phyloP scores from a whole-genome alignment of 2,329 filamentous ascomycete genomes.

The Rhinocladiella mackenziei region DNA sequence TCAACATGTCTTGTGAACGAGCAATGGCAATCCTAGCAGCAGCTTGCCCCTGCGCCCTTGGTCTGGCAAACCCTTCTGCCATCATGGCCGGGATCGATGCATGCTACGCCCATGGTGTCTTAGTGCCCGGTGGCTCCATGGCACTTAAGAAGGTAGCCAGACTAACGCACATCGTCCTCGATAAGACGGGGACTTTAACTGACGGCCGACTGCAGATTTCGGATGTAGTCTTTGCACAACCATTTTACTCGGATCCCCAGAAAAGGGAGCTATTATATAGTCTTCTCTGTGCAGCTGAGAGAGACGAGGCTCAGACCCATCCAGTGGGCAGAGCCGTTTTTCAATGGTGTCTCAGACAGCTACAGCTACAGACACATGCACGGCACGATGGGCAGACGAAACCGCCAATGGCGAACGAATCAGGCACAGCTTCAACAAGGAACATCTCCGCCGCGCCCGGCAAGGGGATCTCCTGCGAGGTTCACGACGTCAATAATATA shows the following conservation, averaged over 20 bases:
- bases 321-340: slow-evolving; percentile 17
- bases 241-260: slow-evolving; percentile 5
- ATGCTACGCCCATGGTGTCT: slow-evolving; percentile 31
- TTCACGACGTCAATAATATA: slow-evolving; percentile 1
- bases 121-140: slow-evolving; percentile 39
- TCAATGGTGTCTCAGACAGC: slow-evolving; percentile 16
- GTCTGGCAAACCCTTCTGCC: slow-evolving; percentile 72
- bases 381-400: too few species aligned
- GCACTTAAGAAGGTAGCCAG: slow-evolving; percentile 61
- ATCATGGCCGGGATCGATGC: slow-evolving; percentile 67
- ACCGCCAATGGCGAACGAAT: slow-evolving; percentile 2
- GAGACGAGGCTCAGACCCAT: slow-evolving; percentile 16
- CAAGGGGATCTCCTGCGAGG: slow-evolving; percentile 15
- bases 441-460: slow-evolving; percentile 10
- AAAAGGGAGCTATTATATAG: slow-evolving; percentile 9
- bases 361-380: too few species aligned
- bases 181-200: slow-evolving; percentile 77
- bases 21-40: slow-evolving; percentile 68
- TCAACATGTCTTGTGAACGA: slow-evolving; percentile 17
- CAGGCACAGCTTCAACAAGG: slow-evolving; percentile 6
- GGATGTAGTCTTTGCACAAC: slow-evolving; percentile 2
- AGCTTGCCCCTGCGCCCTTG: slow-evolving; percentile 74
- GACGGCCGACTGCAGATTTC: slow-evolving; percentile 45
- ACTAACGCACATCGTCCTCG: slow-evolving; percentile 65
- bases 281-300: slow-evolving; percentile 20